Evolutionary conservation across 78 protist species (phyloP).

Genomic region (Guillardia theta): DNA sequence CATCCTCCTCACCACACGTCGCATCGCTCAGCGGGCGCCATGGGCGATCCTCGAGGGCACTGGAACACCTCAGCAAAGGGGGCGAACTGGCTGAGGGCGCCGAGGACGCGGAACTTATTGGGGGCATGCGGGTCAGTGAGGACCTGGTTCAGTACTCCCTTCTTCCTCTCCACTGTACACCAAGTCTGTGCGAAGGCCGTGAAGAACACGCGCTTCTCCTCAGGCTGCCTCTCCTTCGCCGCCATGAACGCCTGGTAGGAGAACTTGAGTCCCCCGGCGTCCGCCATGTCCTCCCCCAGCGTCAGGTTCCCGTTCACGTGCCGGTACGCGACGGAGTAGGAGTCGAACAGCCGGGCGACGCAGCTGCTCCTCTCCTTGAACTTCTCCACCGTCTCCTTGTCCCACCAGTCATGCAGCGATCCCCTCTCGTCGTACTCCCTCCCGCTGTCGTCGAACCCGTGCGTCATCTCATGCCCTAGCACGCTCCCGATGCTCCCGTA

Average conservation of each 20-base stretch:
- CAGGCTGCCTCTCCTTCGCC: neutral
- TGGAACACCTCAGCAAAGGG: conserved; percentile 25
- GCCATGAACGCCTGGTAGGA: neutral
- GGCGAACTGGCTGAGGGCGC: neutral
- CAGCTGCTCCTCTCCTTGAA: neutral
- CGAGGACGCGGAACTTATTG: neutral
- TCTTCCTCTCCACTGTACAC: neutral
- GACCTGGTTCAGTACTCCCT: neutral
- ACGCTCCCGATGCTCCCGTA: conserved; percentile 26
- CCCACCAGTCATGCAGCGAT: conserved; percentile 42
- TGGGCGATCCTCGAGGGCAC: conserved; percentile 14
- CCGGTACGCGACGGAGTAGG: neutral
- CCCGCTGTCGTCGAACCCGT: conserved; percentile 46
- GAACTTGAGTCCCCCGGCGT: conserved; percentile 29
- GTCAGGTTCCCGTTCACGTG: conserved; percentile 21
- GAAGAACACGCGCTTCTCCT: conserved; percentile 19
- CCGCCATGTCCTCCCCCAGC: conserved; percentile 22
- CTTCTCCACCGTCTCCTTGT: neutral
- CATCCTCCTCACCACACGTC: neutral
- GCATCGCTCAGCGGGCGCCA: neutral
- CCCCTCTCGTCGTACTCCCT: conserved; percentile 42
- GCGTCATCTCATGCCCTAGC: conserved; percentile 40
- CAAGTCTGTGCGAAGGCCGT: conserved; percentile 35
- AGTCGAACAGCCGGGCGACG: neutral
- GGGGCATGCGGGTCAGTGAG: conserved; percentile 28